Conservation (phyloP, 371 early-diverging fungal genomes). For the Mortierella sp. region DNA sequence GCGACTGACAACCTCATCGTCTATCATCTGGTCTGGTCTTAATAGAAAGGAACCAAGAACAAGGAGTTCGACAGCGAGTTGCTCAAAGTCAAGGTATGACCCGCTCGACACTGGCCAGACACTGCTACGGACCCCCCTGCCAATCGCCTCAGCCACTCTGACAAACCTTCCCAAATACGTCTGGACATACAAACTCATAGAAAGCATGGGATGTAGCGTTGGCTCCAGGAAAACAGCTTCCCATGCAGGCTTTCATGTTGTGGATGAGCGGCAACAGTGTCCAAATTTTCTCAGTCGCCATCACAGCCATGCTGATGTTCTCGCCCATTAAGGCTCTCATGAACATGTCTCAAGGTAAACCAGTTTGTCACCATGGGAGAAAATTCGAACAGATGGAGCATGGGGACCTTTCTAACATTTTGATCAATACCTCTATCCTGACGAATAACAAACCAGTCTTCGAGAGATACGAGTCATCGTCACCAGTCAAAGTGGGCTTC, state of each 20-base stretch:
- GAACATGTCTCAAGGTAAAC: constrained; percentile 72
- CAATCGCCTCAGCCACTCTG: too few species aligned
- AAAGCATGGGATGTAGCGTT: constrained; percentile 98
- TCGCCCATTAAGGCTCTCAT: constrained; percentile 86
- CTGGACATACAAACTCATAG: constrained; percentile 51
- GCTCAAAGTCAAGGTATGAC: constrained; percentile 53
- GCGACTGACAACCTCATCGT: not conserved
- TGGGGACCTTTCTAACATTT: not conserved
- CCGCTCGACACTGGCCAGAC: not conserved
- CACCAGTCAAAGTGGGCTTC: constrained; percentile 54
- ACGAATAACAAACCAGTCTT: constrained; percentile 62
- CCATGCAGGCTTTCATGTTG: constrained; percentile 98
- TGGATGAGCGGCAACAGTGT: constrained; percentile 97
- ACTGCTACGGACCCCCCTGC: too few species aligned
- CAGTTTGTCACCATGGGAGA: not conserved
- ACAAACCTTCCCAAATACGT: not conserved
- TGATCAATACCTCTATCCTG: too few species aligned
- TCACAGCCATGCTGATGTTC: constrained; percentile 95
- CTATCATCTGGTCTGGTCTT: not conserved
- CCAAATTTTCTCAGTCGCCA: constrained; percentile 95
- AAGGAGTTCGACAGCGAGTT: constrained; percentile 48
- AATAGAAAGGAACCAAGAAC: constrained; percentile 22
- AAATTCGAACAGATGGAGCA: not conserved
- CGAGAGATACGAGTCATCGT: constrained; percentile 70
- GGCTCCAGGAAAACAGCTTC: constrained; percentile 90